Conservation (phyloP, 495 filamentous ascomycete genomes). For the Penicillium goetzii region DNA sequence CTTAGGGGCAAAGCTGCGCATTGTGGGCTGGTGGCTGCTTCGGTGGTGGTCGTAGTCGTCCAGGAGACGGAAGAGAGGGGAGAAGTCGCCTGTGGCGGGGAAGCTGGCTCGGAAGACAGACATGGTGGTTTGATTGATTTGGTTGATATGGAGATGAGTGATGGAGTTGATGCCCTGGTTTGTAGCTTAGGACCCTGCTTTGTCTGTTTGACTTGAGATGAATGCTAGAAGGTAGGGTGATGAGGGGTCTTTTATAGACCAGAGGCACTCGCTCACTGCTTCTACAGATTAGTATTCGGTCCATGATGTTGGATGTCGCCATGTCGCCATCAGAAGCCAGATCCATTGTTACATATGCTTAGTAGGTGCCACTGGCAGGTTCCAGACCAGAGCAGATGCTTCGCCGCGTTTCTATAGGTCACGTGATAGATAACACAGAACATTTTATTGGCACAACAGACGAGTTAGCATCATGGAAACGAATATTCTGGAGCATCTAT, state of each 20-base stretch:
- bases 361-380: conserved; percentile 15
- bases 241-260: conserved; percentile 3
- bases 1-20: conserved; percentile 65
- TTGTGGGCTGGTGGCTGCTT: conserved; percentile 14
- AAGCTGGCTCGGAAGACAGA: conserved; percentile 44
- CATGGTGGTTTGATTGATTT: conserved; percentile 28
- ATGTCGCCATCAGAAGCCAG: background rate
- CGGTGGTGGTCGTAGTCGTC: conserved; percentile 52
- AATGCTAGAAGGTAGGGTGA: background rate
- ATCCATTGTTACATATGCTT: conserved; percentile 3
- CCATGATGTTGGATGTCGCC: background rate
- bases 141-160: conserved; percentile 9
- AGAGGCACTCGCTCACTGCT: background rate
- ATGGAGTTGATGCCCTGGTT: conserved; percentile 6
- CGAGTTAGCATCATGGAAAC: background rate
- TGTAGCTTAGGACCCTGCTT: background rate
- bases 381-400: conserved; percentile 25
- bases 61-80: conserved; percentile 51
- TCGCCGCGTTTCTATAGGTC: conserved; percentile 36
- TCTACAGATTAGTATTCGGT: background rate
- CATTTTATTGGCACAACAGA: background rate
- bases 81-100: conserved; percentile 40
- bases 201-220: background rate
- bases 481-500: background rate
- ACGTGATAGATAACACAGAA: conserved; percentile 20